Conservation (phyloP, 1,284 basidiomycete species). For the Pisolithus thermaeus region DNA sequence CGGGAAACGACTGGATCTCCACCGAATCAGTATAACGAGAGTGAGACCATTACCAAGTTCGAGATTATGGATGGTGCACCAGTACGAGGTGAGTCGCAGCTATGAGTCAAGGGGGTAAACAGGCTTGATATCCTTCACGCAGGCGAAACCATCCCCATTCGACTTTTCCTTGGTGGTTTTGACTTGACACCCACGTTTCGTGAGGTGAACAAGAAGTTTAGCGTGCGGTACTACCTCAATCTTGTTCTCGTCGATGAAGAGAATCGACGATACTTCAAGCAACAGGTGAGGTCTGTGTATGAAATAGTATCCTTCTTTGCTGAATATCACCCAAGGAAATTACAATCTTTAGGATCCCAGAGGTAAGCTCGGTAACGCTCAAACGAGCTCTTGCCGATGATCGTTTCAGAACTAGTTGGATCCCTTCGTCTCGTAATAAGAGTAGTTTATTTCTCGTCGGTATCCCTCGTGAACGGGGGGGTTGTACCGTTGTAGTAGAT, state of each 20-base stretch:
- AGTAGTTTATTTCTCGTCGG: slow-evolving; percentile 6
- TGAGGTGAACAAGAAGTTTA: slow-evolving; percentile 99
- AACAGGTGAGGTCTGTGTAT: slow-evolving; percentile 49
- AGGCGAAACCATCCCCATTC: slow-evolving; percentile 98
- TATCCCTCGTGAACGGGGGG: not conserved
- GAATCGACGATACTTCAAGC: slow-evolving; percentile 93
- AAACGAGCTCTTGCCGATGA: slow-evolving; percentile 4
- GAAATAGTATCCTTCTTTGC: not conserved
- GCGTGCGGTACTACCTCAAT: slow-evolving; percentile 94
- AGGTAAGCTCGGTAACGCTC: slow-evolving; percentile 34
- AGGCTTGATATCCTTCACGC: slow-evolving; percentile 2
- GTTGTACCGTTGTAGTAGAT: not conserved
- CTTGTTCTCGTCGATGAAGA: slow-evolving; percentile 97
- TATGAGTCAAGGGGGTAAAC: not conserved
- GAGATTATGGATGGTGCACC: slow-evolving; percentile 99
- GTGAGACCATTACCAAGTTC: slow-evolving; percentile 98
- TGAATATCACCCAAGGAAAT: slow-evolving; percentile 45
- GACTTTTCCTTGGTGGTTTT: slow-evolving; percentile 96
- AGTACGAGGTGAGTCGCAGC: slow-evolving; percentile 62
- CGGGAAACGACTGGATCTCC: slow-evolving; percentile 94
- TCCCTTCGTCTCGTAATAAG: slow-evolving; percentile 3
- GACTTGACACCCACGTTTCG: slow-evolving; percentile 98
- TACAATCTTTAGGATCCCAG: slow-evolving; percentile 71
- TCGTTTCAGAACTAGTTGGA: slow-evolving; percentile 19
- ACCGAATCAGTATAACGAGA: slow-evolving; percentile 98